These are phyloP conservation scores for Cladosporium sp. DNA, from an alignment of 2,329 filamentous ascomycete genomes.

Conservation along the genomic window DNA sequence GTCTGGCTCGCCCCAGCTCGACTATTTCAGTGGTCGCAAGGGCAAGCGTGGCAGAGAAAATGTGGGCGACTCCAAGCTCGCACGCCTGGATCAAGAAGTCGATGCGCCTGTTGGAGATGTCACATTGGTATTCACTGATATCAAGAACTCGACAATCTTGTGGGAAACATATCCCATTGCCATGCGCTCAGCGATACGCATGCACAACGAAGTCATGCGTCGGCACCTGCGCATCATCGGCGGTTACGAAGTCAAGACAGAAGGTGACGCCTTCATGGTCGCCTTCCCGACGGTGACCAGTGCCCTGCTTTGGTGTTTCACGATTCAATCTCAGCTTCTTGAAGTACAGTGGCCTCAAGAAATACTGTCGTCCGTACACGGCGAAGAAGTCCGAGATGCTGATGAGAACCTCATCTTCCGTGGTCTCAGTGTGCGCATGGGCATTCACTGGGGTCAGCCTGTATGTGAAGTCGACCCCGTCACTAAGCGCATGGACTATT, in stretches of 20 bases:
- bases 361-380: slow-evolving; percentile 79
- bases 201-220: slow-evolving; percentile 96
- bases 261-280: slow-evolving; percentile 99
- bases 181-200: slow-evolving; percentile 94
- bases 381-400: slow-evolving; percentile 75
- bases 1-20: slow-evolving; percentile 63
- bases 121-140: slow-evolving; percentile 95
- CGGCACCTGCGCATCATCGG: slow-evolving; percentile 88
- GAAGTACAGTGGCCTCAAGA: slow-evolving; percentile 92
- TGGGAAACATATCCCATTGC: slow-evolving; percentile 95
- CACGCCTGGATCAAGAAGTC: slow-evolving; percentile 83
- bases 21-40: slow-evolving; percentile 63
- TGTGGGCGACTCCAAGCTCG: slow-evolving; percentile 78
- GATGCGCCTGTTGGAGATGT: slow-evolving; percentile 87
- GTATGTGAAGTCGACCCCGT: slow-evolving; percentile 95
- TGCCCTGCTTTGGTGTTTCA: slow-evolving; percentile 92
- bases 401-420: slow-evolving; percentile 89
- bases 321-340: slow-evolving; percentile 81
- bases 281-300: slow-evolving; percentile 95
- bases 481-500: slow-evolving; percentile 98
- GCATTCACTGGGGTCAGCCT: slow-evolving; percentile 90
- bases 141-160: slow-evolving; percentile 93
- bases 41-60: slow-evolving; percentile 56
- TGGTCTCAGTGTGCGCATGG: slow-evolving; percentile 93
- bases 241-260: slow-evolving; percentile 98